Conservation (phyloP, 371 early-diverging fungal genomes). For the Actinomortierella ambigua region DNA sequence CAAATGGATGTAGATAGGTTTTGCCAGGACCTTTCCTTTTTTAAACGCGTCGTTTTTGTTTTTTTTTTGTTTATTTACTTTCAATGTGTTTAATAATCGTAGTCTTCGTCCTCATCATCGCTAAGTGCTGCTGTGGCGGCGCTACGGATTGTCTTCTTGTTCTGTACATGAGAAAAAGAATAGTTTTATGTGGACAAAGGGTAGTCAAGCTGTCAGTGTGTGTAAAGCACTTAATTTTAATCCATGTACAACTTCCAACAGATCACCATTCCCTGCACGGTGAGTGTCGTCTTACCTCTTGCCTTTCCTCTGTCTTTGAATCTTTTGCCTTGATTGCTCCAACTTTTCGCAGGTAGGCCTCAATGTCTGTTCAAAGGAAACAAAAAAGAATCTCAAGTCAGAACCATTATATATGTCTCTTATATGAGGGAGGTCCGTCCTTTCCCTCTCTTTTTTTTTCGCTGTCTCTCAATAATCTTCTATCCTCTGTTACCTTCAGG, state of each 20-base stretch:
- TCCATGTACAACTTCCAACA: too few species aligned
- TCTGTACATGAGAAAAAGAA: too few species aligned
- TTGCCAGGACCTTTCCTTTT: too few species aligned
- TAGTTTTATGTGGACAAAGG: not conserved
- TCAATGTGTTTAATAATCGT: constrained; percentile 44
- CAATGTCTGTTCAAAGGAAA: constrained; percentile 24
- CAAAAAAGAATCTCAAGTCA: constrained; percentile 11
- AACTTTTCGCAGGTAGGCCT: constrained; percentile 41
- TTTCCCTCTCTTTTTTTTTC: not conserved
- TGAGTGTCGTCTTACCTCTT: too few species aligned
- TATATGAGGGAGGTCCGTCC: not conserved
- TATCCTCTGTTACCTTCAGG: constrained; percentile 57
- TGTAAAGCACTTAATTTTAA: not conserved
- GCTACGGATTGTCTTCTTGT: constrained; percentile 46
- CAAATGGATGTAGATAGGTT: too few species aligned
- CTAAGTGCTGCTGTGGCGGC: constrained; percentile 62
- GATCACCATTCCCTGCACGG: too few species aligned
- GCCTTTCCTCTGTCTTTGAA: constrained; percentile 10
- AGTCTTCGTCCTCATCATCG: constrained; percentile 63
- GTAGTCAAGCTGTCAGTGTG: not conserved
- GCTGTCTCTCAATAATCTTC: not conserved
- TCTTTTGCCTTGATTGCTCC: constrained; percentile 42
- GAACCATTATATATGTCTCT: not conserved
- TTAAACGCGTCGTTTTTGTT: too few species aligned
- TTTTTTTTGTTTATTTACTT: too few species aligned